Conservation (phyloP, 2,329 filamentous ascomycete species). For the Colletotrichum sublineola region DNA sequence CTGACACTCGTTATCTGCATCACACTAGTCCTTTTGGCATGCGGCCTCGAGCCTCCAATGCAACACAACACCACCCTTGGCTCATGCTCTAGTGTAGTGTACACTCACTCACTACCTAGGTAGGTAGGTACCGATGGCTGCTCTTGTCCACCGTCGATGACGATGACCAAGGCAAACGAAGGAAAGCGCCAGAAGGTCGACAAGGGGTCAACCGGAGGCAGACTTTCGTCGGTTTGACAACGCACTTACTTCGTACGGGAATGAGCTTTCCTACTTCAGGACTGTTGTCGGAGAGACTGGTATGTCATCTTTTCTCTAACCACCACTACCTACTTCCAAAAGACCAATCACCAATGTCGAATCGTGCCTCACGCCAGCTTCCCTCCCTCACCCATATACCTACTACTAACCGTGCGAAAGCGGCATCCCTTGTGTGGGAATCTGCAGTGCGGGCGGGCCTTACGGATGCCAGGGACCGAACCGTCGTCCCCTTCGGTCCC, state of each 20-base stretch:
- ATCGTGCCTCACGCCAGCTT: constrained; percentile 11
- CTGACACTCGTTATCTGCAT: constrained; percentile 21
- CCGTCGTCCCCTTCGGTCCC: constrained; percentile 27
- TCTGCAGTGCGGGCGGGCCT: constrained; percentile 27
- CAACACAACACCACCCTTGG: constrained; percentile 9
- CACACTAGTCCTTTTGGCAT: constrained; percentile 11
- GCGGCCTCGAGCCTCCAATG: constrained; percentile 22
- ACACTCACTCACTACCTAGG: too few relatives aligned
- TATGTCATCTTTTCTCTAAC: constrained; percentile 2
- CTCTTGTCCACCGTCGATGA: background rate
- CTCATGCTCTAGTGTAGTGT: background rate
- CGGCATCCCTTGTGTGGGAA: constrained; percentile 6
- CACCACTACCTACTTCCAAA: constrained; percentile 29
- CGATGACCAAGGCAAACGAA: background rate
- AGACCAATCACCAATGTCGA: constrained; percentile 26
- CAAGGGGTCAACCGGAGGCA: constrained; percentile 9
- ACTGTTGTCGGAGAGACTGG: constrained; percentile 27
- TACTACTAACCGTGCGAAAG: background rate
- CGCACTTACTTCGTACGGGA: background rate
- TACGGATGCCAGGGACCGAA: constrained; percentile 39
- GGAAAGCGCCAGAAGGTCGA: background rate
- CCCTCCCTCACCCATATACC: background rate
- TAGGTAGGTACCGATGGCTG: background rate
- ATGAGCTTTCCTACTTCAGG: background rate
- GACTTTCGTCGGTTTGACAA: background rate